Base-by-base conservation (phyloP, 108 stramenopile species). In the Cyclotella atomus region DNA sequence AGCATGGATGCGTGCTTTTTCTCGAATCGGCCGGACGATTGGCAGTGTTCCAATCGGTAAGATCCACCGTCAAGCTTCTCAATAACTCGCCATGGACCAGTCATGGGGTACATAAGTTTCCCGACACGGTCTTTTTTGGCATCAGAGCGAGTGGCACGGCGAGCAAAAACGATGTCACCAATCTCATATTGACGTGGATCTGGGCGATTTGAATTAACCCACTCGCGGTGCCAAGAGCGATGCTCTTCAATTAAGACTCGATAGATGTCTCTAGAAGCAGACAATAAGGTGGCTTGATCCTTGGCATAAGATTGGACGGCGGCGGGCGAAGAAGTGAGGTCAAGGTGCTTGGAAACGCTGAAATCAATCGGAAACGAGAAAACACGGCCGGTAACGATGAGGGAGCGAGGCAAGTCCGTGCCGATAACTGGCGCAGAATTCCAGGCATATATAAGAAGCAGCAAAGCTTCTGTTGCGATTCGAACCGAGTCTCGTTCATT, bases 361-460 rank as follows among this genome's bases (percentile, higher is more conserved):
- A 62, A 62, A 50, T 82, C 81, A 30, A 76, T 64, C 20, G 75
- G 75, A 43, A 82, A 82, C 9, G 1, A 3, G 23, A 82, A 82
- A 25, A 62, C 70, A 21, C 74, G 60, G 28, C 64, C 77, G 19
- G 50, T 57, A 1, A 49, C 77, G 17, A 67, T 64, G 21, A 73
- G 38, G 16, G 35, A 43, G 2, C 72, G 30, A 10, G 34, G n/a
- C 0, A 79, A 6, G 32, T 79, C 53, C 15, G 71, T 79, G 1
- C 77, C 71, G 29, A 25, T 36, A 15, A 72, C 55, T 44, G 77
- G 77, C 0, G 28, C 25, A 1, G 71, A 57, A 28, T 79, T 79
- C 77, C 70, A 79, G 17, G 71, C 77, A 33, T 72, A 72, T 6
- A 55, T 15, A 3, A 61, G 55, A 28, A 79, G 63, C 6, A 66